Base-by-base conservation (phyloP, 257 asterid genomes). In the Apocynum venetum region DNA sequence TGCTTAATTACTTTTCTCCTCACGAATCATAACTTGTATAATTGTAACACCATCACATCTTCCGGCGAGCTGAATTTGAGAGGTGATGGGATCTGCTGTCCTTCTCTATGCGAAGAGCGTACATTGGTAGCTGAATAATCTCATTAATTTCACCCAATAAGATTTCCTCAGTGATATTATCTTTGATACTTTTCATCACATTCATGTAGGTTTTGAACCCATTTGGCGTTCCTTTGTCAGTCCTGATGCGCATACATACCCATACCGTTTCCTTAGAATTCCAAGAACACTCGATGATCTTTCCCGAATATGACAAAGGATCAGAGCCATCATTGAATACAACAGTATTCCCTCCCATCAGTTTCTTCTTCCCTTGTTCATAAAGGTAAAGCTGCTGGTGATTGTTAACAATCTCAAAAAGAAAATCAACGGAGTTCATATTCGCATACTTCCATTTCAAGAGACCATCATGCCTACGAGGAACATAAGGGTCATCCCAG, bases 401-500 rank as follows among this genome's bases (percentile, higher is more conserved):
- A 88, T 75, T 75, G 20, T 93, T 97, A 78, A 74, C 85, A 80
- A 90, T 83, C 99, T 96, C 99, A 76, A 96, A 96, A 55, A 96
- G 95, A 85, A 96, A 93, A 84, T 96, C 99, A 80, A 96, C 99
- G 17, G 99, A 91, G 81, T 96, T 96, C 98, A 96, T 81, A 75
- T 84, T 87, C 25, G 98, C 90, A 85, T 92, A 96, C 82, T 96
- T 96, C 98, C 99, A 96, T 89, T 96, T 96, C 88, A 96, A 85
- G 76, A 96, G 98, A 79, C 99, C 98, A 82, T 91, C 96, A 44
- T 96, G 99, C 0, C 97, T 93, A 74, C 98, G 92, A 77, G 99
- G 91, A 82, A 96, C 96, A 78, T 96, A 96, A 81, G 98, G 93
- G 84, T 96, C 99, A 75, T 96, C 99, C 97, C 98, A 96, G 55